Conservation (phyloP, 257 asterid species). For the Henckelia pumila region DNA sequence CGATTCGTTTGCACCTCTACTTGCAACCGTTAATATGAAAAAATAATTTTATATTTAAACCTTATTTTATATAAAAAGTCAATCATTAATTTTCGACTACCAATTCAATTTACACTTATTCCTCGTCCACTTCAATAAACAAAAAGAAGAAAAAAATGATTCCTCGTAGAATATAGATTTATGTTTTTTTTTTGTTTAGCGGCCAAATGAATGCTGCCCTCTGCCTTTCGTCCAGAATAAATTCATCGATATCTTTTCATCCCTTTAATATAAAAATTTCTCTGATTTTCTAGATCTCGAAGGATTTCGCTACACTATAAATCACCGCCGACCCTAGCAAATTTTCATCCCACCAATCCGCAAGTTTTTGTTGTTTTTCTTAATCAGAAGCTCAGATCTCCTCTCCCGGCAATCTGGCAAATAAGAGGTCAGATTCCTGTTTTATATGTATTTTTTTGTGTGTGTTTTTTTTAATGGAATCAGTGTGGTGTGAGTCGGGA, state of each 20-base stretch:
- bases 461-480: not conserved
- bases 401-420: slow-evolving; percentile 59
- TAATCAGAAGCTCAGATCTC: slow-evolving; percentile 20
- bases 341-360: not conserved
- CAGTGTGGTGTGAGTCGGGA: not conserved
- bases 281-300: not conserved
- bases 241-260: not conserved
- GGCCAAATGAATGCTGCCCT: not conserved
- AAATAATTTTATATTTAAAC: too few relatives aligned
- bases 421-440: slow-evolving; percentile 39
- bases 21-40: too few relatives aligned
- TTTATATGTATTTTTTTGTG: not conserved
- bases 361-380: slow-evolving; percentile 14
- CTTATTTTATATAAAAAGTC: too few relatives aligned
- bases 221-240: not conserved
- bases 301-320: slow-evolving; percentile 24
- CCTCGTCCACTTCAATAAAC: too few relatives aligned
- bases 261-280: not conserved
- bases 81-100: too few relatives aligned
- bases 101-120: too few relatives aligned
- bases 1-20: too few relatives aligned
- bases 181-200: too few relatives aligned
- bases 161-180: too few relatives aligned
- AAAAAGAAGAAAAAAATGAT: too few relatives aligned
- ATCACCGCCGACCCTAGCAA: slow-evolving; percentile 15